Evolutionary conservation across 495 filamentous ascomycete genomes (phyloP).

Genomic region (Bacidia rubella): DNA sequence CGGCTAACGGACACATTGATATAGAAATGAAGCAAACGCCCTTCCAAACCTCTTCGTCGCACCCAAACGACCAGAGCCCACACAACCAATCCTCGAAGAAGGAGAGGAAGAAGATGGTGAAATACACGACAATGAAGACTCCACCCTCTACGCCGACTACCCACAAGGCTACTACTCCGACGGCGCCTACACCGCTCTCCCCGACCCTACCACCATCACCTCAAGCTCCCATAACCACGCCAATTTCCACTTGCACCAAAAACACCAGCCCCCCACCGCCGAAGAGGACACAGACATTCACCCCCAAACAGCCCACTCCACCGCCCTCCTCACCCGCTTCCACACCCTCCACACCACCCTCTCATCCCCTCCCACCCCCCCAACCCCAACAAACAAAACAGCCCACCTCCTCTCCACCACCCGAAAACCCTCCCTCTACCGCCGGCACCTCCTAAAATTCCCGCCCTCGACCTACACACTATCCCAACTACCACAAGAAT

Average conservation of each 20-base stretch:
- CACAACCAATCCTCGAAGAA: constrained; percentile 26
- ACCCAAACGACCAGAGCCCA: constrained; percentile 31
- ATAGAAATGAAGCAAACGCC: constrained; percentile 56
- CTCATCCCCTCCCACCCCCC: constrained; percentile 36
- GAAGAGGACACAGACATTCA: constrained; percentile 25
- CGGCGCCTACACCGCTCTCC: constrained; percentile 52
- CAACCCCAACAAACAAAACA: neutral
- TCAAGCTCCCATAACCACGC: neutral
- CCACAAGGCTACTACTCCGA: constrained; percentile 47
- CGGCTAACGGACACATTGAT: neutral
- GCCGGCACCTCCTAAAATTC: constrained; percentile 8
- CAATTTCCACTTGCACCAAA: neutral
- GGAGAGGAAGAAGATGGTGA: neutral
- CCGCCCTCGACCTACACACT: constrained; percentile 22
- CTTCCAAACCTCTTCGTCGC: constrained; percentile 55
- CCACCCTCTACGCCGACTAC: constrained; percentile 11
- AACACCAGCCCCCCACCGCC: constrained; percentile 4
- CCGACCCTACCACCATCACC: constrained; percentile 1
- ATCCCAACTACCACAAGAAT: constrained; percentile 30
- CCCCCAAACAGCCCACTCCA: constrained; percentile 49
- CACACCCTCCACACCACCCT: constrained; percentile 43
- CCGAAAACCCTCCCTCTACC: neutral
- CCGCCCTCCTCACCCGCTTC: constrained; percentile 47
- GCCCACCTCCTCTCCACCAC: neutral
- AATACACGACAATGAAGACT: constrained; percentile 19